These are phyloP conservation scores for Claviceps sorghi DNA, from an alignment of 2,329 filamentous ascomycete genomes.

Conservation along the genomic window DNA sequence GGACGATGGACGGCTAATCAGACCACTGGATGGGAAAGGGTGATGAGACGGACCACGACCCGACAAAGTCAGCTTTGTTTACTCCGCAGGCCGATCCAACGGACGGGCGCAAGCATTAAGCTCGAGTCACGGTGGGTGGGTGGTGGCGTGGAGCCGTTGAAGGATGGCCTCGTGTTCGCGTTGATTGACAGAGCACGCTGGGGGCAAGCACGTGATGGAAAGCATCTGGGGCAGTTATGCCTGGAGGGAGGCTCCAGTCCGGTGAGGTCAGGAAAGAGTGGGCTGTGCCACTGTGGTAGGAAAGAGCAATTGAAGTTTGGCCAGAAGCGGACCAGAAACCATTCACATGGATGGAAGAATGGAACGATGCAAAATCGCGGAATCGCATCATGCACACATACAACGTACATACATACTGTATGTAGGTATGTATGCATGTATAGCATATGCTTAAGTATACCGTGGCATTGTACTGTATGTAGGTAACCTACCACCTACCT, in stretches of 20 bases:
- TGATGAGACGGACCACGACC: slow-evolving; percentile 6
- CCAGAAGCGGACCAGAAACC: not conserved
- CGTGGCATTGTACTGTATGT: too few relatives aligned
- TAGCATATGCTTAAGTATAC: not conserved
- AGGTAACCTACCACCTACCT: too few relatives aligned
- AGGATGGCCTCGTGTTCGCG: slow-evolving; percentile 7
- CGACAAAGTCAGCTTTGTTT: slow-evolving; percentile 3
- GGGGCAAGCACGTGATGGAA: not conserved
- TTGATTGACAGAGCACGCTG: slow-evolving; percentile 1
- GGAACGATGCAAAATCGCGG: not conserved
- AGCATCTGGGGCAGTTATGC: not conserved
- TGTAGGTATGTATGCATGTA: not conserved
- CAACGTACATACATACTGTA: too few relatives aligned
- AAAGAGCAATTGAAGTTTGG: not conserved
- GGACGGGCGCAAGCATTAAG: not conserved
- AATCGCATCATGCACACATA: not conserved
- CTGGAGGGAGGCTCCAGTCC: not conserved
- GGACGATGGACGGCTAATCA: slow-evolving; percentile 8
- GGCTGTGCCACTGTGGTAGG: too few relatives aligned
- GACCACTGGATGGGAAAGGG: slow-evolving; percentile 8
- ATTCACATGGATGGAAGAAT: not conserved
- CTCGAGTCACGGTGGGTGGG: not conserved
- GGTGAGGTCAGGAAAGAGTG: not conserved
- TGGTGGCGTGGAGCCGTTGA: slow-evolving; percentile 1
- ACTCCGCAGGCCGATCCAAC: not conserved